A percentile compares a stretch with the other conserved stretches of the same genome.
Conservation (phyloP, 1,284 basidiomycete species). For the Xerocomus amazonicus region DNA sequence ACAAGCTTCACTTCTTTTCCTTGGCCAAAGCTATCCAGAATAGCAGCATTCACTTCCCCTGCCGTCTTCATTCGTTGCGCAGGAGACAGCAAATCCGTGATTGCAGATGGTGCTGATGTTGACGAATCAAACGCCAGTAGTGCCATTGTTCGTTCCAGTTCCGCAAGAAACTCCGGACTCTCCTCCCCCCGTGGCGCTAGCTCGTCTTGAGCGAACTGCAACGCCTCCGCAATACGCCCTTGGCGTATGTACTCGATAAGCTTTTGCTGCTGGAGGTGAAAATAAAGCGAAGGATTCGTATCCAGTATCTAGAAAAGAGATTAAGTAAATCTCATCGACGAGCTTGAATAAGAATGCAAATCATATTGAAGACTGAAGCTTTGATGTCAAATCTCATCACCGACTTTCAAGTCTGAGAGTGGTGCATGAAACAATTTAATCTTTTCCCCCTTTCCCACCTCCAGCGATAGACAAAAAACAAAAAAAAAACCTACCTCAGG, state of each 20-base stretch:
- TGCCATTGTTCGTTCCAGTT: constrained; percentile 95
- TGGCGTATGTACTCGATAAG: constrained; percentile 93
- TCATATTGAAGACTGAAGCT: constrained; percentile 96
- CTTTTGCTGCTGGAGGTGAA: constrained; percentile 91
- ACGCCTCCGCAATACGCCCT: constrained; percentile 74
- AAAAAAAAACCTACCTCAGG: constrained; percentile 85
- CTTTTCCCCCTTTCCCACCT: constrained; percentile 55
- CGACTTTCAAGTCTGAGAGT: constrained; percentile 79
- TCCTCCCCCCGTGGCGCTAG: constrained; percentile 94
- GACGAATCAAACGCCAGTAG: constrained; percentile 85
- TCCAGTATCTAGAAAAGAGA: constrained; percentile 78
- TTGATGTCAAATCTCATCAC: constrained; percentile 73
- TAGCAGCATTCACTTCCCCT: constrained; percentile 92
- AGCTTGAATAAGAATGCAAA: constrained; percentile 25
- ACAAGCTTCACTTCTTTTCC: constrained; percentile 90
- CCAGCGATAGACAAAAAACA: constrained; percentile 3
- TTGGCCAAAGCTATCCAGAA: constrained; percentile 87
- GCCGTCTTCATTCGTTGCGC: constrained; percentile 91
- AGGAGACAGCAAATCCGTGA: constrained; percentile 78
- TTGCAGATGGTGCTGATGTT: constrained; percentile 58
- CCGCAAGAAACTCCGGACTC: constrained; percentile 87
- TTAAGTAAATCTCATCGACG: constrained; percentile 14
- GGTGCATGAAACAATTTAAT: constrained; percentile 98
- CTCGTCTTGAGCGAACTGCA: constrained; percentile 90
- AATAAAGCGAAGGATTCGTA: constrained; percentile 86